These are phyloP conservation scores for Boletus pseudopeckii DNA, from an alignment of 768 basidiomycete species.

Conservation along the genomic window DNA sequence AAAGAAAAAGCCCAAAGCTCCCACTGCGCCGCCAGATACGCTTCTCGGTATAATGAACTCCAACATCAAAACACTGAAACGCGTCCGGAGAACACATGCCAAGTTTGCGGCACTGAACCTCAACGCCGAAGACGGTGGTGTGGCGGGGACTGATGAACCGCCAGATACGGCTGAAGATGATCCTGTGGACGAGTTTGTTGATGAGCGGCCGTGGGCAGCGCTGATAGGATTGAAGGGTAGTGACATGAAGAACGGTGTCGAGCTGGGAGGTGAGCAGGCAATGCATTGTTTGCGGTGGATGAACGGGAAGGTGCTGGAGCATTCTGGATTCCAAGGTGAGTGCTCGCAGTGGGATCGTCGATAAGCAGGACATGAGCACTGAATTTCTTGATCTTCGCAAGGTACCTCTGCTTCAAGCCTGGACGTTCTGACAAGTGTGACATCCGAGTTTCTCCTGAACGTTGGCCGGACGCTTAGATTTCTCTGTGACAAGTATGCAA, in stretches of 20 bases:
- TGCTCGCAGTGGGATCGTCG: conserved; percentile 1
- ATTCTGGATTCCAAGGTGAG: conserved; percentile 89
- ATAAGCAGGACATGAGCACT: neutral
- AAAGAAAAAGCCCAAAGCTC: conserved; percentile 18
- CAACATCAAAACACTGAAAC: conserved; percentile 72
- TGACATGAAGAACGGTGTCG: conserved; percentile 33
- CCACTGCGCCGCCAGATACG: conserved; percentile 36
- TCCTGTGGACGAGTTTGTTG: conserved; percentile 36
- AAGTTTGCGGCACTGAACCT: conserved; percentile 59
- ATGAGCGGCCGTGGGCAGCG: conserved; percentile 60
- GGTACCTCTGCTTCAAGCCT: conserved; percentile 75
- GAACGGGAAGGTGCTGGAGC: conserved; percentile 76
- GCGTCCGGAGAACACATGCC: conserved; percentile 68
- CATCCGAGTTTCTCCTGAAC: conserved; percentile 78
- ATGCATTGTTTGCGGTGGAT: conserved; percentile 69
- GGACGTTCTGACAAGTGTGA: conserved; percentile 72
- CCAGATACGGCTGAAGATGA: conserved; percentile 34
- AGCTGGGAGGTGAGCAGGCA: conserved; percentile 60
- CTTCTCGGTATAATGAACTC: conserved; percentile 69
- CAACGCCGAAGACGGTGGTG: conserved; percentile 34
- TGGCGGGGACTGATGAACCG: conserved; percentile 31
- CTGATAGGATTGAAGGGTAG: conserved; percentile 18
- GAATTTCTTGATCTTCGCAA: conserved; percentile 26
- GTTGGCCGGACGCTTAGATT: conserved; percentile 85
- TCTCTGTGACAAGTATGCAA: conserved; percentile 74